A percentile compares a stretch with the other conserved stretches of the same genome.
Evolutionary conservation across 495 filamentous ascomycete species (phyloP).

Genomic region (Aspergillus incahuasiensis): DNA sequence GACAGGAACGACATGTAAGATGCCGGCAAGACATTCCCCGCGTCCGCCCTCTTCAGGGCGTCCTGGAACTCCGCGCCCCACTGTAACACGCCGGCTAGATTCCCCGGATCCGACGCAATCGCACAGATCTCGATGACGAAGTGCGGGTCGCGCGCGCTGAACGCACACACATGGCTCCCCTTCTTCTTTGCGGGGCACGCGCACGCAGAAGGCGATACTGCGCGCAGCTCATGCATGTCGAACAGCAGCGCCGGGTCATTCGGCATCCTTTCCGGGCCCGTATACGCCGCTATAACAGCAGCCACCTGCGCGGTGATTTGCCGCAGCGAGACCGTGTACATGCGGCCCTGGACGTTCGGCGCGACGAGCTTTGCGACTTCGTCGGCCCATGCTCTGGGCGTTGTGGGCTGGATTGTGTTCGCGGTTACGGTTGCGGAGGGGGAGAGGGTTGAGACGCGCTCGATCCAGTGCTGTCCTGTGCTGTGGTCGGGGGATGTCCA

Average conservation of each 20-base stretch:
- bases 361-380: conserved; percentile 17
- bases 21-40: conserved; percentile 23
- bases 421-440: conserved; percentile 14
- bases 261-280: conserved; percentile 20
- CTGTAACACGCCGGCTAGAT: conserved; percentile 3
- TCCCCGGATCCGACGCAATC: conserved; percentile 1
- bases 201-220: conserved; percentile 8
- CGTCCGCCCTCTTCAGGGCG: conserved; percentile 13
- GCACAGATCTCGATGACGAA: conserved; percentile 36
- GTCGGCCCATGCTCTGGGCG: conserved; percentile 18
- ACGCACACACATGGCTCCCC: too few relatives aligned
- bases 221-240: conserved; percentile 31
- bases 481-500: conserved; percentile 29
- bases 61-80: conserved; percentile 24
- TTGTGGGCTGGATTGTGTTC: conserved; percentile 27
- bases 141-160: conserved; percentile 31
- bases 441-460: conserved; percentile 24
- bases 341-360: conserved; percentile 16
- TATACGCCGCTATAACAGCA: conserved; percentile 17
- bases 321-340: conserved; percentile 20
- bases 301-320: conserved; percentile 20
- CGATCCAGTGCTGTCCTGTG: conserved; percentile 25
- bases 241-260: conserved; percentile 19
- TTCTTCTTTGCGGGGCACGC: too few relatives aligned
- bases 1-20: conserved; percentile 27